Evolutionary conservation across 768 basidiomycete species (phyloP).

Genomic region (Lactarius deliciosus): DNA sequence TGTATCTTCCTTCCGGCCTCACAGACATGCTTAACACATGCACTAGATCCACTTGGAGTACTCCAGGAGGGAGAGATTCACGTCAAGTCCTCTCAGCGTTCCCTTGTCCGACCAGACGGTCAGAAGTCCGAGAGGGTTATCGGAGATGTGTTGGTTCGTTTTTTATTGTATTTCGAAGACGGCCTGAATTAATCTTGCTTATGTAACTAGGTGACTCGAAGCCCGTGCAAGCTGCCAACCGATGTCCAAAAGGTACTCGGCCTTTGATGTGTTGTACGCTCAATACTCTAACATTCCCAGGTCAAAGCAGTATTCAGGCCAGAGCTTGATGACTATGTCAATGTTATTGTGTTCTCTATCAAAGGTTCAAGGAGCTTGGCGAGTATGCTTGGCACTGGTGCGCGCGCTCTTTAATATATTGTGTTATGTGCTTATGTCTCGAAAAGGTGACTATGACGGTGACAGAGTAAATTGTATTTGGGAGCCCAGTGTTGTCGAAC

Average conservation of each 20-base stretch:
- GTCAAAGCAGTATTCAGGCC: conserved; percentile 55
- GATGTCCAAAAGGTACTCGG: conserved; percentile 58
- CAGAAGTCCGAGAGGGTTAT: conserved; percentile 48
- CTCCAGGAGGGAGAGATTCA: conserved; percentile 57
- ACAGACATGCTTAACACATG: background rate
- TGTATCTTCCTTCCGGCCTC: background rate
- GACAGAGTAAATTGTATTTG: conserved; percentile 60
- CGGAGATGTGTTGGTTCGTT: conserved; percentile 56
- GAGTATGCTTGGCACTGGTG: conserved; percentile 65
- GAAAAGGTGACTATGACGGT: conserved; percentile 68
- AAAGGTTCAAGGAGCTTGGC: conserved; percentile 49
- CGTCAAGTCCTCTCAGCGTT: conserved; percentile 48
- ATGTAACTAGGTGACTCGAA: conserved; percentile 49
- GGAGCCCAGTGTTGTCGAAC: conserved; percentile 52
- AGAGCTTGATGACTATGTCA: conserved; percentile 47
- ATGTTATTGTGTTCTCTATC: conserved; percentile 52
- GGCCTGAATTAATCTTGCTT: background rate
- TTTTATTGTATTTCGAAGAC: background rate
- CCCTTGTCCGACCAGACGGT: conserved; percentile 45
- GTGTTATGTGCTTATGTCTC: background rate
- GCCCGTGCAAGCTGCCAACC: conserved; percentile 70
- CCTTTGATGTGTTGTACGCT: background rate
- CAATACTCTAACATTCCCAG: conserved; percentile 36
- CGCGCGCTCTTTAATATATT: conserved; percentile 9
- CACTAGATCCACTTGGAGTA: conserved; percentile 51